phyloP scores from a whole-genome alignment of 805 yeast species.

The Lipomyces mesembrius region DNA sequence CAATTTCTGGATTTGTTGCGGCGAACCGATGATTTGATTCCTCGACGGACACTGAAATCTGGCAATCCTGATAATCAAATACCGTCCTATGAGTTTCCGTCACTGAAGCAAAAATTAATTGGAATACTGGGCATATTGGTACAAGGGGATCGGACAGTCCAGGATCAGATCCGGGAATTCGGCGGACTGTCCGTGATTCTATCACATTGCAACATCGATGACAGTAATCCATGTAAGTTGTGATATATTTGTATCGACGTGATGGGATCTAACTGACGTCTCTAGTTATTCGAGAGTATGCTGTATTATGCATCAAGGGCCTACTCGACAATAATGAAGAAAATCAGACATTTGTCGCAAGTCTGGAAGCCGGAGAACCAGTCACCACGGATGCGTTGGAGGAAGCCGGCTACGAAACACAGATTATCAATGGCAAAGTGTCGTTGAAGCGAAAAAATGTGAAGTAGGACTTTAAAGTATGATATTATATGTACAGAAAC shows the following conservation, averaged over 20 bases:
- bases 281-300: conserved; percentile 60
- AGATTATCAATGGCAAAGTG: conserved; percentile 73
- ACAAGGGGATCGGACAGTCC: conserved; percentile 58
- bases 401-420: conserved; percentile 57
- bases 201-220: conserved; percentile 83
- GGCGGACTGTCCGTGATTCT: conserved; percentile 75
- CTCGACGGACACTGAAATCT: conserved; percentile 27
- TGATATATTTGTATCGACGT: not conserved
- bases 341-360: conserved; percentile 78
- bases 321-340: conserved; percentile 63
- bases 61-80: not conserved
- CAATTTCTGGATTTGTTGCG: conserved; percentile 26
- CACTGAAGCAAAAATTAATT: conserved; percentile 66
- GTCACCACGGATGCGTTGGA: conserved; percentile 60
- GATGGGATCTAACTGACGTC: not conserved
- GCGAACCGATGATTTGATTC: conserved; percentile 21
- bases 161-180: conserved; percentile 65
- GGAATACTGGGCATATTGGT: conserved; percentile 67
- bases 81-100: conserved; percentile 55
- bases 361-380: conserved; percentile 73
- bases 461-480: not conserved
- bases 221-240: conserved; percentile 73
- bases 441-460: conserved; percentile 49
- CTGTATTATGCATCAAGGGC: conserved; percentile 77
- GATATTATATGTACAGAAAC: not conserved